A percentile compares a stretch with the other conserved stretches of the same genome.
Conservation (phyloP, 352 stramenopile species). For the Phytophthora sojae region DNA sequence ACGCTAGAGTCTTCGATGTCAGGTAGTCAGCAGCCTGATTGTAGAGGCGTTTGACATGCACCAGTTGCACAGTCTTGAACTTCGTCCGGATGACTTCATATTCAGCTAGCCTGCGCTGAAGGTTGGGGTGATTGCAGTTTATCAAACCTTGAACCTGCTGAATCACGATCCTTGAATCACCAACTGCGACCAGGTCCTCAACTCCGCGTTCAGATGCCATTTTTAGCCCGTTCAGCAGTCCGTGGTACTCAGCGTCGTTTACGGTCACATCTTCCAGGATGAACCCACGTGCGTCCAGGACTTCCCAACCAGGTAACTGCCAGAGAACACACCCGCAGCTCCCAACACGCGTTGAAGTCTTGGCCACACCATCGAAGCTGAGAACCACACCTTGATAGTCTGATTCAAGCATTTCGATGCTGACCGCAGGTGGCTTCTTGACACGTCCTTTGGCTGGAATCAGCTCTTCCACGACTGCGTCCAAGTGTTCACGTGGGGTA, state of each 20-base stretch:
- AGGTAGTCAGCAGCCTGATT: neutral
- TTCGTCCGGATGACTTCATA: neutral
- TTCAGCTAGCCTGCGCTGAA: neutral
- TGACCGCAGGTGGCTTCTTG: too few species aligned
- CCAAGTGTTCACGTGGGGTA: too few species aligned
- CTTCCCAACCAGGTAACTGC: conserved; percentile 1
- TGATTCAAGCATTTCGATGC: too few species aligned
- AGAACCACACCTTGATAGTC: neutral
- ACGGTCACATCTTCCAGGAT: conserved; percentile 7
- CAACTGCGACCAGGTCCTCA: neutral
- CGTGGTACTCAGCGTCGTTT: conserved; percentile 7
- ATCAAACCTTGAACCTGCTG: neutral
- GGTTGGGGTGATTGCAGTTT: conserved; percentile 1
- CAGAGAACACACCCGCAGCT: too few species aligned
- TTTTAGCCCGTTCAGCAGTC: neutral
- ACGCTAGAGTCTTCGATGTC: neutral
- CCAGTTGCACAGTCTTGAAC: neutral
- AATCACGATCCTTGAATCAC: conserved; percentile 5
- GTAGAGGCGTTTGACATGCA: neutral
- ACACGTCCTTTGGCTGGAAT: too few species aligned
- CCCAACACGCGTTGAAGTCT: too few species aligned
- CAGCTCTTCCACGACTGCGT: too few species aligned
- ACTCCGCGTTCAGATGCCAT: neutral
- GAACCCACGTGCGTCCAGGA: neutral
- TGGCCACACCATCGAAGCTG: conserved; percentile 3